Percentiles rank a stretch among this genome's conserved stretches.
phyloP scores from a whole-genome alignment of 1,284 basidiomycete species.

The Paramarasmius palmivorus region DNA sequence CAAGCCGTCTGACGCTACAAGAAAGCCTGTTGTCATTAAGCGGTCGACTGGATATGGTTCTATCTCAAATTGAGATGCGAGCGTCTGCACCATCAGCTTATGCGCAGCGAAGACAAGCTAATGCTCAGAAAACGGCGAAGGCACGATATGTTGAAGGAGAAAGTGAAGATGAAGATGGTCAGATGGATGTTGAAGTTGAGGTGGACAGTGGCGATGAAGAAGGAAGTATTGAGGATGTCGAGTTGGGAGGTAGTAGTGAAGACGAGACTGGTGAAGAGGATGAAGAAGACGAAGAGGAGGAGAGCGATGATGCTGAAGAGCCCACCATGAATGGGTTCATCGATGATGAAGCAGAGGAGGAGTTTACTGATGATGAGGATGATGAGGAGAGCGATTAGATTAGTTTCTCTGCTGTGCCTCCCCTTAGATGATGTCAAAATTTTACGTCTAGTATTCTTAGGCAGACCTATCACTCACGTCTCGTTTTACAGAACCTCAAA shows the following conservation, averaged over 20 bases:
- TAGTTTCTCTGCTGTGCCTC: too few species aligned
- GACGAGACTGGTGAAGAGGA: constrained; percentile 51
- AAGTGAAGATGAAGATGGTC: constrained; percentile 64
- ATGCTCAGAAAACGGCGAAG: constrained; percentile 38
- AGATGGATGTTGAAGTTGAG: constrained; percentile 70
- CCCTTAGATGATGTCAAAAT: too few species aligned
- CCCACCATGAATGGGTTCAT: constrained; percentile 63
- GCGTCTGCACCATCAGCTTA: constrained; percentile 62
- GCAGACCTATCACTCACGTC: too few species aligned
- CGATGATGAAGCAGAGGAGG: constrained; percentile 76
- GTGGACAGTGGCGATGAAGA: constrained; percentile 63
- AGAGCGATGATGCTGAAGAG: constrained; percentile 51
- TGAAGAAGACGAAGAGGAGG: constrained; percentile 49
- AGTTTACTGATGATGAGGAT: constrained; percentile 62
- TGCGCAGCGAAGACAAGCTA: constrained; percentile 27
- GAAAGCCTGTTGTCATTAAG: constrained; percentile 85
- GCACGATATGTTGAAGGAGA: constrained; percentile 77
- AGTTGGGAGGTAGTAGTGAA: constrained; percentile 59
- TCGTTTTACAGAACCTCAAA: too few species aligned
- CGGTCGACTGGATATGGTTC: constrained; percentile 90
- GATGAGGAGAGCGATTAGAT: constrained; percentile 55
- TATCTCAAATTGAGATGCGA: constrained; percentile 91
- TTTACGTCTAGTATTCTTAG: too few species aligned
- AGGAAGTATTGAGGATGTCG: constrained; percentile 69
- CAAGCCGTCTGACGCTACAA: constrained; percentile 79